phyloP scores from a whole-genome alignment of 164 flowering plant genomes.

The Umbilicus rupestris region DNA sequence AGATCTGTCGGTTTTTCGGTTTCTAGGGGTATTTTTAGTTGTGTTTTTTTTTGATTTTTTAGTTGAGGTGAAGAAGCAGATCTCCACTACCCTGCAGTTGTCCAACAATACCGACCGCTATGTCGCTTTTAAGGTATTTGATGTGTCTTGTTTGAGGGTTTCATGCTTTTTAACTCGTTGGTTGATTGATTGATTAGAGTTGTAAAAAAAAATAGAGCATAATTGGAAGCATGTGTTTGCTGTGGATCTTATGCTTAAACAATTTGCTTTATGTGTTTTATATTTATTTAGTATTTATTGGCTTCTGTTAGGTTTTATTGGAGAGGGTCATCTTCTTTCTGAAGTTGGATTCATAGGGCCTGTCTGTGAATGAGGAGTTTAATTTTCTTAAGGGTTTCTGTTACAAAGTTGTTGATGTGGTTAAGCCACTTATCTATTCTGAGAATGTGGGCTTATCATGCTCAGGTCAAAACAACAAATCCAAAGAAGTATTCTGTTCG shows the following conservation, averaged over 20 bases:
- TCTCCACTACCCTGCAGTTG: slow-evolving; percentile 3
- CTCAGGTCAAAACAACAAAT: slow-evolving; percentile 70
- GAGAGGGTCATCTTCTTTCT: too few relatives aligned
- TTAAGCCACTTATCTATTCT: background rate
- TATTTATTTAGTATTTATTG: background rate
- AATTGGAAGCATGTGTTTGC: too few relatives aligned
- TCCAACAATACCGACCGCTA: background rate
- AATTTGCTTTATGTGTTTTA: background rate
- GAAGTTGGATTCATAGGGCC: too few relatives aligned
- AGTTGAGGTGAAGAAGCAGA: slow-evolving; percentile 5
- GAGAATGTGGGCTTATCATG: background rate
- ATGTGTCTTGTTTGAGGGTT: background rate
- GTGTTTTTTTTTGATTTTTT: background rate
- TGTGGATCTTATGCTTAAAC: background rate
- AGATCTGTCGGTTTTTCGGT: background rate
- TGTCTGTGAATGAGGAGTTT: too few relatives aligned
- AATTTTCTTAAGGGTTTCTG: background rate
- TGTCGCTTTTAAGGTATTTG: slow-evolving; percentile 5
- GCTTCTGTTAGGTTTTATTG: background rate
- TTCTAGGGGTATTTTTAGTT: background rate
- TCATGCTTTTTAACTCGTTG: background rate
- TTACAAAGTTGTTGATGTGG: background rate
- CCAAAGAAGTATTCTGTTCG: slow-evolving; percentile 75
- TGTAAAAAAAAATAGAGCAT: background rate
- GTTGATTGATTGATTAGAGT: background rate